phyloP scores from a whole-genome alignment of 805 yeast genomes.

The Kregervanrija fluxuum region DNA sequence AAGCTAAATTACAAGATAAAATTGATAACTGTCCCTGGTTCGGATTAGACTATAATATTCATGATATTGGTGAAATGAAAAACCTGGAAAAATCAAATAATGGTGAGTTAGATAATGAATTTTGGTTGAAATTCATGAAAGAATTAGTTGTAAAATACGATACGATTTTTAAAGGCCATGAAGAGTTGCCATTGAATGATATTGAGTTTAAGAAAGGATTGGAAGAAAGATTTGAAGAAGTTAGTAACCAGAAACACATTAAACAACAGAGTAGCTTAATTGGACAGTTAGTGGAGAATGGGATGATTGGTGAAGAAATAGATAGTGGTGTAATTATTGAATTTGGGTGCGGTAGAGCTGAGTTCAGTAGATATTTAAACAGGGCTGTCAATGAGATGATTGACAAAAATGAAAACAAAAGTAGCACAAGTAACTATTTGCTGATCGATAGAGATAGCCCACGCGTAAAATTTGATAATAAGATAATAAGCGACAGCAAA shows the following conservation, averaged over 20 bases:
- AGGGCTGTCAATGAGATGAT: conserved; percentile 20
- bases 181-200: conserved; percentile 13
- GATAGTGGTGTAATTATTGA: conserved; percentile 43
- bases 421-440: conserved; percentile 31
- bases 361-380: conserved; percentile 59
- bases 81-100: not conserved
- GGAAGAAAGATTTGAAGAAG: conserved; percentile 37
- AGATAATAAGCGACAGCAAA: conserved; percentile 48
- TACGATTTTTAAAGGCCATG: conserved; percentile 4
- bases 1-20: conserved; percentile 30
- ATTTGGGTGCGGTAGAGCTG: conserved; percentile 91
- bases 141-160: conserved; percentile 10
- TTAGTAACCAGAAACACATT: conserved; percentile 66
- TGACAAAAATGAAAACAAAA: not conserved
- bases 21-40: conserved; percentile 36
- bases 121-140: conserved; percentile 18
- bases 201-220: conserved; percentile 27
- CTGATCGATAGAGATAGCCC: conserved; percentile 72
- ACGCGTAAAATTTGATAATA: conserved; percentile 71
- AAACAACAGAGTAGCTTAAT: conserved; percentile 76
- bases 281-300: conserved; percentile 46
- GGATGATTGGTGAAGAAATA: conserved; percentile 29
- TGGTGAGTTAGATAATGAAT: conserved; percentile 12
- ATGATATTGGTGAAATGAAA: conserved; percentile 7
- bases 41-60: conserved; percentile 38